Evolutionary conservation across 2,329 filamentous ascomycete species (phyloP), one percentile per base, ranked within the genome.

Genomic region (Phoma herbarum): DNA sequence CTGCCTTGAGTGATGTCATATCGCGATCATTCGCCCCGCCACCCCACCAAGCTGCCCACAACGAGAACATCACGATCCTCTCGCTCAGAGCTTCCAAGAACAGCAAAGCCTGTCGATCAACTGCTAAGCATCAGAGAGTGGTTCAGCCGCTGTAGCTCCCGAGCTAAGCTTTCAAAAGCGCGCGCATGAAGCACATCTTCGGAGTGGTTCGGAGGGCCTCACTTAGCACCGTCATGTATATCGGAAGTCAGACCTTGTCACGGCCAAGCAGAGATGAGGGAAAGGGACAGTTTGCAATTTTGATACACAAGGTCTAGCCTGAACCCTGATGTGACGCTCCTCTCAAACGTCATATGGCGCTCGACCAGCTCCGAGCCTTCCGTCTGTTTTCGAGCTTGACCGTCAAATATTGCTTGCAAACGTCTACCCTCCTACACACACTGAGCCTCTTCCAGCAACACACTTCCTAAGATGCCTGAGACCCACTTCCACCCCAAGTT

Each of bases 401-500:
- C 10, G n/a, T 16, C 16, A 28, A 10, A 23, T 35, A 16, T n/a
- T 35, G 8, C 9, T 8, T 14, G n/a, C 22, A 4, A 43, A 9
- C 20, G 4, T 20, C 39, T 2, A 9, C 11, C 22, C 20, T 16
- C 11, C 10, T 25, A 42, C 39, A 16, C 11, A 2, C 12, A 14
- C 16, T 9, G 7, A 11, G 2, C 8, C n/a, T 29, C 3, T 12
- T 37, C 35, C 6, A 9, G 12, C 23, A 28, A 16, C 12, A n/a
- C 16, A 12, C 10, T 12, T 12, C 20, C n/a, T 12, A 51, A 33
- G 2, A 65, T 65, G 63, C 59, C 63, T 25, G 48, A 59, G 45
- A 63, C 52, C n/a, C 55, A 18, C 22, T 52, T 59, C 20, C 62
- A 64, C 20, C 56, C 57, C 28, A 64, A 60, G 12, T 64, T 55